Evolutionary conservation across 345 rosid species (phyloP).

Genomic region (Passiflora organensis): DNA sequence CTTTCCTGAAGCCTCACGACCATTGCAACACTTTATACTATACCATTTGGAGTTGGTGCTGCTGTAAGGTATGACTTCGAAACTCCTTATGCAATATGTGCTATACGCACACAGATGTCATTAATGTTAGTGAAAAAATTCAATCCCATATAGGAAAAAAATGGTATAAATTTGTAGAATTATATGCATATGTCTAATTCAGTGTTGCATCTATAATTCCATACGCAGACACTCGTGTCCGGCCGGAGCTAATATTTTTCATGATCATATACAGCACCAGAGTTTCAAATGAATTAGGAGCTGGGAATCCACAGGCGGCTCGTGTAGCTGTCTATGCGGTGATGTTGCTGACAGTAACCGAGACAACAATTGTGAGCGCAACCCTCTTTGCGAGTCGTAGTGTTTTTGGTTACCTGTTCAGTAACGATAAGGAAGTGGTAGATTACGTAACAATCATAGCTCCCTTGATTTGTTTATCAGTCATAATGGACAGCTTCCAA

Average conservation of each 20-base stretch:
- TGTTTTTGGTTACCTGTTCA: constrained; percentile 21
- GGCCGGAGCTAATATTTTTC: neutral
- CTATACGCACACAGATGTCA: too few species aligned
- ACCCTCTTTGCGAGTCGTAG: constrained; percentile 12
- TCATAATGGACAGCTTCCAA: constrained; percentile 21
- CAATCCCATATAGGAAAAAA: too few species aligned
- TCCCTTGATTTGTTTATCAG: constrained; percentile 22
- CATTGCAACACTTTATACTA: constrained; percentile 15
- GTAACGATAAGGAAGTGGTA: constrained; percentile 22
- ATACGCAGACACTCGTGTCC: too few species aligned
- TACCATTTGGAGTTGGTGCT: constrained; percentile 22
- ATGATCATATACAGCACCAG: constrained; percentile 14
- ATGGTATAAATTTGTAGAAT: too few species aligned
- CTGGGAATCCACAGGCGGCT: constrained; percentile 21
- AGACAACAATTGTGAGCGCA: constrained; percentile 5
- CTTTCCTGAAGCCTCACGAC: constrained; percentile 20
- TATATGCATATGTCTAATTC: too few species aligned
- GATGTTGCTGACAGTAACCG: constrained; percentile 16
- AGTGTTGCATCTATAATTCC: too few species aligned
- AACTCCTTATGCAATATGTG: neutral
- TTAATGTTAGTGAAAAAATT: too few species aligned
- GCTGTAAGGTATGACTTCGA: constrained; percentile 17
- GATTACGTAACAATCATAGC: constrained; percentile 19
- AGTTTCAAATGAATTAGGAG: constrained; percentile 26
- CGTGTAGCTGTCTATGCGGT: constrained; percentile 13